A percentile compares a stretch with the other conserved stretches of the same genome.
phyloP scores from a whole-genome alignment of 371 early-diverging fungal genomes.

The Amoeboaphelidium protococcarum region DNA sequence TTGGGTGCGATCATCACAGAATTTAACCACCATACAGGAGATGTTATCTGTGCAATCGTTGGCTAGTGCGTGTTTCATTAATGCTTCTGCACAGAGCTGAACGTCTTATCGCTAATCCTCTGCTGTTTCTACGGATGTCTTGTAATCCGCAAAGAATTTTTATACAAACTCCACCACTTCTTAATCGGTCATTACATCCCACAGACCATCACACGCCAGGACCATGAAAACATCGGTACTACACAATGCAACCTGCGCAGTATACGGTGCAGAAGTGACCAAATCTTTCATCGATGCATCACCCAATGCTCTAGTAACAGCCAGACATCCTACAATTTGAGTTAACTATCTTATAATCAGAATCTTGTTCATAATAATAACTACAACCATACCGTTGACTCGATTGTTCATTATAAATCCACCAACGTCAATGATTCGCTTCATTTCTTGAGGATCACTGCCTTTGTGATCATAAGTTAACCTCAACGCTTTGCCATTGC shows the following conservation, averaged over 20 bases:
- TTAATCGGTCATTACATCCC: conserved; percentile 93
- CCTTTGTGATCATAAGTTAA: conserved; percentile 94
- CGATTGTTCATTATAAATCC: conserved; percentile 89
- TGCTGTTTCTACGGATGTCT: too few relatives aligned
- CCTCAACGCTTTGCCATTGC: conserved; percentile 52
- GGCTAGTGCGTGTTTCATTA: conserved; percentile 63
- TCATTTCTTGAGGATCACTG: conserved; percentile 55
- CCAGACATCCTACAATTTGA: too few relatives aligned
- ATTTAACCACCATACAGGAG: conserved; percentile 47
- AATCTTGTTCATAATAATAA: too few relatives aligned
- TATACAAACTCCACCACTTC: conserved; percentile 67
- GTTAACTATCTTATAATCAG: too few relatives aligned
- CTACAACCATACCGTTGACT: conserved; percentile 79
- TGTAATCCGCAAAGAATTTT: too few relatives aligned
- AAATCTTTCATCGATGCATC: conserved; percentile 85
- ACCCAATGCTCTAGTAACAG: conserved; percentile 88
- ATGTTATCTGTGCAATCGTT: conserved; percentile 84
- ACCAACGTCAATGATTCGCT: conserved; percentile 65
- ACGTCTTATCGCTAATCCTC: too few relatives aligned
- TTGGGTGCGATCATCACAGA: too few relatives aligned
- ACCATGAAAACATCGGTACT: conserved; percentile 51
- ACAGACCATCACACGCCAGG: conserved; percentile 90
- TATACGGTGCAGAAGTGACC: conserved; percentile 78
- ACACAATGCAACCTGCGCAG: conserved; percentile 53
- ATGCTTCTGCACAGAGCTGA: conserved; percentile 42